Percentiles rank a stretch among this genome's conserved stretches.
These are phyloP conservation scores for Ceratocystiopsis brevicomis DNA, from an alignment of 2,329 filamentous ascomycete genomes.

Conservation along the genomic window DNA sequence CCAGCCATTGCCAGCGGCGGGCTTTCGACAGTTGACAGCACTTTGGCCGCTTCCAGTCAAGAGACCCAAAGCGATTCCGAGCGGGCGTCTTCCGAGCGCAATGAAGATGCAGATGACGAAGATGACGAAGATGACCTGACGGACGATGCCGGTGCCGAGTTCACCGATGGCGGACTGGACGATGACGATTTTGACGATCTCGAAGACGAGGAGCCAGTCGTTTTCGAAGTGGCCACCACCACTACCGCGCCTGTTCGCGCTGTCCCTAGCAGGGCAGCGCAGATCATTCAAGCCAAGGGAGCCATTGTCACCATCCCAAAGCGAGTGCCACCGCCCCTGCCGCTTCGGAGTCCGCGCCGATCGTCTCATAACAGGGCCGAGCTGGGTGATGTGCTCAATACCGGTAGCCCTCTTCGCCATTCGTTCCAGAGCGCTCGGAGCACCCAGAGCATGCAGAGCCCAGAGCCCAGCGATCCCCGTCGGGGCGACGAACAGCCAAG, in stretches of 20 bases:
- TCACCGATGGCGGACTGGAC: conserved; percentile 20
- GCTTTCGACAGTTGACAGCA: no score
- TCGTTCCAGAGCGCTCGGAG: conserved; percentile 20
- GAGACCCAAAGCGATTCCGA: neutral
- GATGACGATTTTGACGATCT: conserved; percentile 2
- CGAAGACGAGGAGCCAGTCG: conserved; percentile 43
- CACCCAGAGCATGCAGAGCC: no score
- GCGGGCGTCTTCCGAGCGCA: conserved; percentile 8
- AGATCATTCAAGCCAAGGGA: conserved; percentile 52
- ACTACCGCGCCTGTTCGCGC: conserved; percentile 37
- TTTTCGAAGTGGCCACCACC: conserved; percentile 46
- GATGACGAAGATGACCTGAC: conserved; percentile 26
- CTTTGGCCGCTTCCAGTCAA: no score
- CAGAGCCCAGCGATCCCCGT: no score
- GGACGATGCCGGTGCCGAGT: conserved; percentile 15
- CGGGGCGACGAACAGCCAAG: no score
- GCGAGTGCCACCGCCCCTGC: conserved; percentile 57
- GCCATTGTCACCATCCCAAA: conserved; percentile 74
- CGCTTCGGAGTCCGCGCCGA: conserved; percentile 55
- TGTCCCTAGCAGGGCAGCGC: conserved; percentile 44
- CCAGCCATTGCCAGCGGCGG: no score
- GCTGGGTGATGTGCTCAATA: conserved; percentile 38
- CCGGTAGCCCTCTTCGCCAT: conserved; percentile 31
- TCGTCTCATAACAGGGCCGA: conserved; percentile 33
- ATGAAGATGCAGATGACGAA: conserved; percentile 21